Base-by-base conservation (phyloP, 2,329 filamentous ascomycete species). In the Epichloe sp. region DNA sequence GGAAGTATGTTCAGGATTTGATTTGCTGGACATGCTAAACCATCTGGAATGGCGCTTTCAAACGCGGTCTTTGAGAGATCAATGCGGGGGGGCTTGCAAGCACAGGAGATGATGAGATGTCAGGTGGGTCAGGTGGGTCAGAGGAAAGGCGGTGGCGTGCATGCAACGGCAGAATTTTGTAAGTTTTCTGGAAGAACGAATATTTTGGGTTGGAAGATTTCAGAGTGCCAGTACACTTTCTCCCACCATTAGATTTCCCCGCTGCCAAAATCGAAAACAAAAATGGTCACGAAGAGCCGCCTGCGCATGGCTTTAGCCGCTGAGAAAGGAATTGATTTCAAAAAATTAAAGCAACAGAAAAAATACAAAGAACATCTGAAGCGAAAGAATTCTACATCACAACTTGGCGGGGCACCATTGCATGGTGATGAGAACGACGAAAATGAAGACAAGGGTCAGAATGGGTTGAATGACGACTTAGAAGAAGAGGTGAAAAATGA, bases 231-330 rank as follows among this genome's bases (percentile, higher is more conserved):
- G 19, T 38, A 21, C 4, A 17, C 23, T 11, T 41, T 17, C 11
- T n/a, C 15, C 44, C 26, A 19, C 10, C 38, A 43, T 36, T 14
- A 14, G 12, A 10, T 14, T n/a, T 35, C 5, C 12, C 38, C 38
- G 21, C 31, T 2, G 36, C 26, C 31, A 42, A 42, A 19, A 44
- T 8, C 40, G 14, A 14, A n/a, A 26, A 23, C 5, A 23, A 44
- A 51, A 40, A 72, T 72, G 70, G 70, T 69, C 47, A 66, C 63
- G 23, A 72, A 69, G 62, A 70, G 71, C 61, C 77, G 74, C 57
- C 66, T 80, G 50, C 76, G 74, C 63, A 65, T 74, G 62, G 77
- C 77, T 10, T 65, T 81, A 15, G 71, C 71, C 45, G 74, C 74
- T 41, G 74, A 81, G 47, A 78, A 80, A 62, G 73, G 75, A 44